Conservation (phyloP, 2,329 filamentous ascomycete species). For the Sporothrix variecibatus region DNA sequence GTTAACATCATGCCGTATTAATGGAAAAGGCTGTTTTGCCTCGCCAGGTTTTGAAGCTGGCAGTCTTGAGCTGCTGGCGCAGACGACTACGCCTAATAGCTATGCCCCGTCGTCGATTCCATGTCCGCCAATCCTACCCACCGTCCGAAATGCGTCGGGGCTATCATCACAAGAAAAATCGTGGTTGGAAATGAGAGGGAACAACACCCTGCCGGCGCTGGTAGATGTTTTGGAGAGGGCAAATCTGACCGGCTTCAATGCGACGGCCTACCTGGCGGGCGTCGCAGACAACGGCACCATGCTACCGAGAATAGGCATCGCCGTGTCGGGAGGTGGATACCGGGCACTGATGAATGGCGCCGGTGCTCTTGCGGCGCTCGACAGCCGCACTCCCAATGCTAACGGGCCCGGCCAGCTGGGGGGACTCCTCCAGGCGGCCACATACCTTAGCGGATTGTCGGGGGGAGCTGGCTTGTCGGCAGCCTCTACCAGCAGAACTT, state of each 20-base stretch:
- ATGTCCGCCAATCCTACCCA: background rate
- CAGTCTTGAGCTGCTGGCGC: background rate
- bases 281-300: background rate
- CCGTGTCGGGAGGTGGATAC: slow-evolving; percentile 1
- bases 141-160: background rate
- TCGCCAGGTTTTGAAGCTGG: background rate
- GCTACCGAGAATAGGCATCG: background rate
- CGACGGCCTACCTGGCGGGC: background rate
- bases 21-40: slow-evolving; percentile 3
- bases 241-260: slow-evolving; percentile 7
- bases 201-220: background rate
- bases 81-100: background rate
- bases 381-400: background rate
- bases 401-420: background rate
- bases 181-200: background rate
- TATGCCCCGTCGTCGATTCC: slow-evolving; percentile 5
- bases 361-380: background rate
- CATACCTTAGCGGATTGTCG: slow-evolving; percentile 9
- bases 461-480: slow-evolving; percentile 1
- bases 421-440: background rate
- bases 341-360: background rate
- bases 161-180: background rate
- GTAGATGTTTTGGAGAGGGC: slow-evolving; percentile 3
- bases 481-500: slow-evolving; percentile 13
- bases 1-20: background rate